Conservation (phyloP, 352 stramenopile genomes). For the Phytophthora cactorum region DNA sequence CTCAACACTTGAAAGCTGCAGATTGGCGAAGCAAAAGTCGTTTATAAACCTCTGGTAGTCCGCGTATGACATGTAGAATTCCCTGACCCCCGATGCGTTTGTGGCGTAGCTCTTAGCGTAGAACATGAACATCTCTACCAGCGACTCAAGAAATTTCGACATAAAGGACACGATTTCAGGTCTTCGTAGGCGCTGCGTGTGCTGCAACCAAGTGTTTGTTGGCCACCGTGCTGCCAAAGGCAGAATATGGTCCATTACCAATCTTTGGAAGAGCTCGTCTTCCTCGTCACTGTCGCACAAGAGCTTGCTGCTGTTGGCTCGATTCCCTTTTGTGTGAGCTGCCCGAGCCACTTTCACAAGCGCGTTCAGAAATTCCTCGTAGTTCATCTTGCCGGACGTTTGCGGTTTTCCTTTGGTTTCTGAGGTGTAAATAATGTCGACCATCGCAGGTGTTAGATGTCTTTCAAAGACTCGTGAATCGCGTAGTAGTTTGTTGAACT, state of each 20-base stretch:
- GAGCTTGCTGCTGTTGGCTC: constrained; percentile 39
- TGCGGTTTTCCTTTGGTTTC: constrained; percentile 75
- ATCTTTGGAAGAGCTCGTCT: constrained; percentile 58
- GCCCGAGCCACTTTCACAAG: constrained; percentile 67
- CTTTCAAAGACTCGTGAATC: constrained; percentile 62
- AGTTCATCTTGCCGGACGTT: constrained; percentile 73
- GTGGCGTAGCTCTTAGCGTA: constrained; percentile 69
- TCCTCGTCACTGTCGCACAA: constrained; percentile 51
- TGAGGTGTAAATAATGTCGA: constrained; percentile 81
- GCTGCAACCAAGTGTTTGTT: constrained; percentile 50
- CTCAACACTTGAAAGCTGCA: constrained; percentile 75
- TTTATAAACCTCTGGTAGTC: constrained; percentile 82
- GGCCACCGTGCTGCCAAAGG: constrained; percentile 66
- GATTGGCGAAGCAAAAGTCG: constrained; percentile 75
- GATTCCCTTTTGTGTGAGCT: constrained; percentile 37
- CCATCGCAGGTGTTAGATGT: constrained; percentile 68
- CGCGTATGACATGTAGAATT: constrained; percentile 73
- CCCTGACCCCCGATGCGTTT: constrained; percentile 49
- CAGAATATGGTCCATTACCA: constrained; percentile 69
- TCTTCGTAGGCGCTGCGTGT: constrained; percentile 54
- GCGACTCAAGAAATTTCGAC: constrained; percentile 67
- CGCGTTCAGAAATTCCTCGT: constrained; percentile 82
- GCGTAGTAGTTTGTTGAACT: constrained; percentile 76
- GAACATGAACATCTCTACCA: constrained; percentile 82
- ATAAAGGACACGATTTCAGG: constrained; percentile 65